Percentiles rank a stretch among this genome's conserved stretches.
phyloP scores from a whole-genome alignment of 257 asterid species.

The Galeopsis tetrahit region DNA sequence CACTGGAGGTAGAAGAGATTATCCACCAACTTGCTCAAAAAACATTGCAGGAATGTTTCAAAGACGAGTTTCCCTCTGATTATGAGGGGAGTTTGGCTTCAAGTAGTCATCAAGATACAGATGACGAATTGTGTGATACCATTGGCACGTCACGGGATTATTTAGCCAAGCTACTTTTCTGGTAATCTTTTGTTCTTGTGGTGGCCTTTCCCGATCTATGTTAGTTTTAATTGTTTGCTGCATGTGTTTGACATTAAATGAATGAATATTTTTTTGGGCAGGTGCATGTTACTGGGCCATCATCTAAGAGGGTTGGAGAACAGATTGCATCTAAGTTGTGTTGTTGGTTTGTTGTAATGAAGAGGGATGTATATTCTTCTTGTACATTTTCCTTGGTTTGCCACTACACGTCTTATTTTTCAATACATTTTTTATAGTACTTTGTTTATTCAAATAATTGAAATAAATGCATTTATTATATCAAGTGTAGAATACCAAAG shows the following conservation, averaged over 20 bases:
- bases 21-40: constrained; percentile 87
- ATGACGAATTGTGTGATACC: constrained; percentile 43
- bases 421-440: constrained; percentile 13
- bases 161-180: constrained; percentile 94
- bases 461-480: neutral
- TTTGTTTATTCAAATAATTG: constrained; percentile 23
- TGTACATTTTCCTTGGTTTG: constrained; percentile 31
- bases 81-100: constrained; percentile 38
- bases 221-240: neutral
- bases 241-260: constrained; percentile 20
- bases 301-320: constrained; percentile 97
- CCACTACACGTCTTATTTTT: constrained; percentile 29
- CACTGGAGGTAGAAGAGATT: constrained; percentile 88
- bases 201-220: neutral
- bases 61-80: constrained; percentile 54
- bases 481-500: neutral
- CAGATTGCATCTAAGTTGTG: constrained; percentile 90
- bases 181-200: constrained; percentile 48
- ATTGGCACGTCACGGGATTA: constrained; percentile 82
- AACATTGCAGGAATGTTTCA: constrained; percentile 60
- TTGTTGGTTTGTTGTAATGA: constrained; percentile 78
- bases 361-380: constrained; percentile 66
- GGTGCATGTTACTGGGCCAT: constrained; percentile 99
- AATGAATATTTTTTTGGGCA: constrained; percentile 38
- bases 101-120: constrained; percentile 42